Percentiles rank a stretch among this genome's conserved stretches.
These are phyloP conservation scores for Apiospora kogelbergensis DNA, from an alignment of 2,329 filamentous ascomycete species.

Conservation along the genomic window DNA sequence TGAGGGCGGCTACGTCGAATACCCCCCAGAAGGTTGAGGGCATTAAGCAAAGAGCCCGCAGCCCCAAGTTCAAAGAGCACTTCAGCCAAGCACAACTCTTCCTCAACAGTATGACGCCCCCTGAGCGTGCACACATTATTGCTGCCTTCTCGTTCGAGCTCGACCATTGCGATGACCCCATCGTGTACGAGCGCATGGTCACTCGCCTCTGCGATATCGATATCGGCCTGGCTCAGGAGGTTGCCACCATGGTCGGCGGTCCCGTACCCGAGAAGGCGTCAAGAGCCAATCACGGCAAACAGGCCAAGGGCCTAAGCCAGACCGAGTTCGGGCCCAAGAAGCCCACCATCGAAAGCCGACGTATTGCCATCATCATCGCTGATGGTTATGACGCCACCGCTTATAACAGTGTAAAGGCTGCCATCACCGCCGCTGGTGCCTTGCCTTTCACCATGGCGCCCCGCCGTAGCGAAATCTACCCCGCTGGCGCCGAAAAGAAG, in stretches of 20 bases:
- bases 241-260: constrained; percentile 70
- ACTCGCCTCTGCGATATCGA: constrained; percentile 72
- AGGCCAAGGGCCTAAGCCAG: constrained; percentile 67
- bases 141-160: constrained; percentile 68
- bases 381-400: constrained; percentile 72
- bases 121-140: constrained; percentile 65
- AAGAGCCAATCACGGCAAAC: constrained; percentile 65
- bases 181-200: constrained; percentile 72
- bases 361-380: constrained; percentile 73
- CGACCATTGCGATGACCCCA: constrained; percentile 77
- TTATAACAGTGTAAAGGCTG: constrained; percentile 65
- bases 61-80: constrained; percentile 76
- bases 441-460: constrained; percentile 73
- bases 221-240: constrained; percentile 64
- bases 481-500: constrained; percentile 56
- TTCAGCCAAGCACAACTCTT: constrained; percentile 78
- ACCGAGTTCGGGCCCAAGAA: constrained; percentile 62
- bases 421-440: constrained; percentile 61
- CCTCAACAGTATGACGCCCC: constrained; percentile 71
- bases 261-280: constrained; percentile 52
- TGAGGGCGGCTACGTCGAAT: constrained; percentile 70
- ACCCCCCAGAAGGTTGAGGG: constrained; percentile 64
- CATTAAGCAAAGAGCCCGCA: constrained; percentile 68
- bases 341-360: constrained; percentile 69
- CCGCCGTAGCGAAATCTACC: constrained; percentile 64